Percentiles rank a stretch among this genome's conserved stretches.
phyloP scores from a whole-genome alignment of 108 stramenopile genomes.

The Hondaea fermentalgiana region DNA sequence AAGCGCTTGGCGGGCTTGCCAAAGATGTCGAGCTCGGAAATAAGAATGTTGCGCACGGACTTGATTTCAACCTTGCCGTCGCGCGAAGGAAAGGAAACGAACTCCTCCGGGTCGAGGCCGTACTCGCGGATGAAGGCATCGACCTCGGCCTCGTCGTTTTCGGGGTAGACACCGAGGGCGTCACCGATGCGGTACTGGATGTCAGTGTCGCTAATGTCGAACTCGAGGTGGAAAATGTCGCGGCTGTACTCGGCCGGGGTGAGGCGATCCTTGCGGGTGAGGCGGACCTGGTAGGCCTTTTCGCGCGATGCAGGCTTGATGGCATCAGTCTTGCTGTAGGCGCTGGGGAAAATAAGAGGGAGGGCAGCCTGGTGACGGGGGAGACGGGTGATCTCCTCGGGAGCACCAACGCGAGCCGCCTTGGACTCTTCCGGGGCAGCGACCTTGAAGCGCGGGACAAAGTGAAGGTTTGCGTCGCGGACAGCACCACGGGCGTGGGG shows the following conservation, averaged over 20 bases:
- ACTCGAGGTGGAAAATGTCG: conserved; percentile 53
- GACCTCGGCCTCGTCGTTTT: conserved; percentile 48
- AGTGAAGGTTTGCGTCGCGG: background rate
- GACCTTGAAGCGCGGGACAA: background rate
- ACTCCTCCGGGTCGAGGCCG: conserved; percentile 26
- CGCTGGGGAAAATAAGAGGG: background rate
- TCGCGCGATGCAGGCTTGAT: background rate
- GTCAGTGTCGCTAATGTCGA: conserved; percentile 34
- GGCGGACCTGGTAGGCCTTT: background rate
- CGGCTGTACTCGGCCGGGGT: conserved; percentile 42
- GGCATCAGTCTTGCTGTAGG: background rate
- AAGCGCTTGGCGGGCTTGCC: conserved; percentile 58
- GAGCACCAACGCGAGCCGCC: background rate
- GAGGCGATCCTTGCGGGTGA: background rate
- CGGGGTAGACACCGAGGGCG: conserved; percentile 58
- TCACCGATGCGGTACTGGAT: conserved; percentile 58
- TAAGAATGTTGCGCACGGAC: conserved; percentile 37
- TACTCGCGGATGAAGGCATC: conserved; percentile 49
- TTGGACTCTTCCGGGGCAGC: background rate
- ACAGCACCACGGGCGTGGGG: background rate
- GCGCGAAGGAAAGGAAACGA: background rate
- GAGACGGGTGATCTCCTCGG: background rate
- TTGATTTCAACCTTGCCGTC: conserved; percentile 36
- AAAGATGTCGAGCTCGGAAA: conserved; percentile 57
- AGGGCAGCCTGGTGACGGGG: background rate